A percentile compares a stretch with the other conserved stretches of the same genome.
phyloP scores from a whole-genome alignment of 1,284 basidiomycete genomes.

The Leccinum pallidistipes region DNA sequence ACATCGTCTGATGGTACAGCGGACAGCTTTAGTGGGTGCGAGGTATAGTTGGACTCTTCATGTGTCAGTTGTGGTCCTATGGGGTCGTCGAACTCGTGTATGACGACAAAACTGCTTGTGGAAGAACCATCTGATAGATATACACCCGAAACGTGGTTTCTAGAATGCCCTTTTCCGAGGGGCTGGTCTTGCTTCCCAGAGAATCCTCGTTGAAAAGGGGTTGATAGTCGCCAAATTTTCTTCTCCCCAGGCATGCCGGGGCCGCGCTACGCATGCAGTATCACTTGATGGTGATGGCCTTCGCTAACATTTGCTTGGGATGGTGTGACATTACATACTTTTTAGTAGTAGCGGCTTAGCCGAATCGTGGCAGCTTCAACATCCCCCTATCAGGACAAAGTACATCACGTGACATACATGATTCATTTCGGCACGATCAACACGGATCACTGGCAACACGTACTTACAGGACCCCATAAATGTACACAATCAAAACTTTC shows the following conservation, averaged over 20 bases:
- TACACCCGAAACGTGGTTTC: slow-evolving; percentile 20
- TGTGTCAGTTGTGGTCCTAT: background rate
- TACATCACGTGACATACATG: slow-evolving; percentile 12
- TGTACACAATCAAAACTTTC: slow-evolving; percentile 10
- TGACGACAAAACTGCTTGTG: slow-evolving; percentile 19
- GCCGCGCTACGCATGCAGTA: slow-evolving; percentile 13
- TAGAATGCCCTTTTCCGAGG: slow-evolving; percentile 4
- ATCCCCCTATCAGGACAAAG: background rate
- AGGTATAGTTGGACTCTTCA: background rate
- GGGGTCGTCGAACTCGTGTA: slow-evolving; percentile 29
- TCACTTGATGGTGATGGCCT: background rate
- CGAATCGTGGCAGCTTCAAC: background rate
- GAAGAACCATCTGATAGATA: slow-evolving; percentile 21
- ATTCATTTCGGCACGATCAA: background rate
- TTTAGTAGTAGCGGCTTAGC: background rate
- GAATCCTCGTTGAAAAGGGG: slow-evolving; percentile 20
- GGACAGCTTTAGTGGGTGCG: background rate
- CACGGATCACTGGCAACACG: background rate
- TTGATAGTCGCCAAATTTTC: slow-evolving; percentile 26
- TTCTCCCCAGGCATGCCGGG: slow-evolving; percentile 30
- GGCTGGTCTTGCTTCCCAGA: slow-evolving; percentile 8
- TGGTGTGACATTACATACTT: background rate
- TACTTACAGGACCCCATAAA: no score
- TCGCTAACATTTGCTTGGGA: background rate
- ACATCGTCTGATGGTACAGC: background rate